These are phyloP conservation scores for Nicotiana knightiana DNA, from an alignment of 257 asterid species.

Conservation along the genomic window DNA sequence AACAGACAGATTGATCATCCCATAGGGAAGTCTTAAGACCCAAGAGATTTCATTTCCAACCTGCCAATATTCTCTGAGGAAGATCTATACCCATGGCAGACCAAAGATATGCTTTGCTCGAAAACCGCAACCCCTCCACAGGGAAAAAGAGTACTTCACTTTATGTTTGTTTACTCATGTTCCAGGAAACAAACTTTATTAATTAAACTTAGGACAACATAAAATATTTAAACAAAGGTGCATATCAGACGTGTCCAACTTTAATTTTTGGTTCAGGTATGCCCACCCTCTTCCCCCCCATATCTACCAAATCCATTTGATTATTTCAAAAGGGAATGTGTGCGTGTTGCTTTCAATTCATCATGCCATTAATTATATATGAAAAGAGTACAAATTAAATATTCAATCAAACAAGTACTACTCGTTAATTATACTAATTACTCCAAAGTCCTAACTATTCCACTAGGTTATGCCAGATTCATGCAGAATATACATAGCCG, in stretches of 20 bases:
- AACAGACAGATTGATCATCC: slow-evolving; percentile 3
- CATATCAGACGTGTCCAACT: slow-evolving; percentile 4
- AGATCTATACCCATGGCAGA: slow-evolving; percentile 14
- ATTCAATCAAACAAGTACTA: background rate
- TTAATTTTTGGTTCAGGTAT: slow-evolving; percentile 3
- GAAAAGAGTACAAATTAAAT: background rate
- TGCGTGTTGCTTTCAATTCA: slow-evolving; percentile 11
- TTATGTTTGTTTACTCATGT: background rate
- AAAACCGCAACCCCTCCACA: slow-evolving; percentile 6
- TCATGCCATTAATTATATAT: background rate
- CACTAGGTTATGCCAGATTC: background rate
- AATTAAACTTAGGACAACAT: background rate
- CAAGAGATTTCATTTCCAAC: background rate
- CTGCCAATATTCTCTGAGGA: slow-evolving; percentile 4
- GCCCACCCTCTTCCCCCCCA: background rate
- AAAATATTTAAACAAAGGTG: background rate
- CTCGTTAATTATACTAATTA: background rate
- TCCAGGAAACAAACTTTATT: background rate
- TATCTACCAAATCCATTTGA: slow-evolving; percentile 9
- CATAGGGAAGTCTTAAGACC: slow-evolving; percentile 1
- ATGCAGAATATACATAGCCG: background rate
- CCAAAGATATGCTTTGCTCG: slow-evolving; percentile 16
- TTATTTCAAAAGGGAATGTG: slow-evolving; percentile 5
- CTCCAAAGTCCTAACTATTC: background rate
- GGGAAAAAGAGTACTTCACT: background rate